phyloP scores from a whole-genome alignment of 257 asterid genomes.

The Solanum neorickii region DNA sequence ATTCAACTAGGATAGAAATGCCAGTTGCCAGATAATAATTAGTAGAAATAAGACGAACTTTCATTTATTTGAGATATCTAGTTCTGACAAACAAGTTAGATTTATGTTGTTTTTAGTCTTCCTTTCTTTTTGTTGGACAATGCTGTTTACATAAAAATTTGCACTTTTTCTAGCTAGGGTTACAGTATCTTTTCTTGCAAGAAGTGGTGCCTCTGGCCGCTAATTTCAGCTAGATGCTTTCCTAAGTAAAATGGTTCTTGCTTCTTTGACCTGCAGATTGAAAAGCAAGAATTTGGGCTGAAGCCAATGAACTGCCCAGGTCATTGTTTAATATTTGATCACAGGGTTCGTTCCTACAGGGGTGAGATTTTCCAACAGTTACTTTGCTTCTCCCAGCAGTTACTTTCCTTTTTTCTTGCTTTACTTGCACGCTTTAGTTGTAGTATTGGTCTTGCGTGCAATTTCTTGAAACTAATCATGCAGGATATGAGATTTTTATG shows the following conservation, averaged over 20 bases:
- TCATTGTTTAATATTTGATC: conserved; percentile 92
- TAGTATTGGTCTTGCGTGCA: neutral
- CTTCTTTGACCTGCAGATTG: conserved; percentile 41
- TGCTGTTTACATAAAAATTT: neutral
- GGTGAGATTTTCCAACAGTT: conserved; percentile 30
- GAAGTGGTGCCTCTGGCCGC: neutral
- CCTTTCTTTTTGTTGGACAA: neutral
- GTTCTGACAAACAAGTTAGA: neutral
- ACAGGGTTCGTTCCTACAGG: conserved; percentile 93
- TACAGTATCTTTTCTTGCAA: neutral
- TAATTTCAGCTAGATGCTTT: neutral
- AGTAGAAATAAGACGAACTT: neutral
- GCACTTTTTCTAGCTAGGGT: neutral
- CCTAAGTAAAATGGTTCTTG: neutral
- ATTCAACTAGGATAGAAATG: neutral
- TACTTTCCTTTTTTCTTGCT: neutral
- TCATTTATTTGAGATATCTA: neutral
- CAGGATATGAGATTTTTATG: neutral
- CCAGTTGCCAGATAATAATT: neutral
- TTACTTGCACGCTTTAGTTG: neutral
- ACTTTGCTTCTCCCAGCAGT: neutral
- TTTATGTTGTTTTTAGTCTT: neutral
- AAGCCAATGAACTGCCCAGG: conserved; percentile 99
- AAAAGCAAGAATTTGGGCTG: conserved; percentile 92
- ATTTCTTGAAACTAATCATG: neutral